Percentiles rank a stretch among this genome's conserved stretches.
Conservation (phyloP, 2,329 filamentous ascomycete genomes). For the Penicillium sp. region DNA sequence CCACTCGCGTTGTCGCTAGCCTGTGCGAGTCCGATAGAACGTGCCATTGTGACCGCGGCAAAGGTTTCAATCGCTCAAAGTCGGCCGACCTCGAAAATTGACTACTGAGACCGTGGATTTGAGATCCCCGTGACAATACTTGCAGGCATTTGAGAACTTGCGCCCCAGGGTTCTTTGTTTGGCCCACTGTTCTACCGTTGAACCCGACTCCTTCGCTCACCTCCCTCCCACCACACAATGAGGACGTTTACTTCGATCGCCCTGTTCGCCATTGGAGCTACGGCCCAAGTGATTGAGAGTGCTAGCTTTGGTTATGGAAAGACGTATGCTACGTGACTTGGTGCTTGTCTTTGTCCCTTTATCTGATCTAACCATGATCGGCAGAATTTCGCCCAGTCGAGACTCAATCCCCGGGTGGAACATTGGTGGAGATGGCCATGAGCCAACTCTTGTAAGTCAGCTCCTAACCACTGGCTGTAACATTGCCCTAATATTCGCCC, state of each 20-base stretch:
- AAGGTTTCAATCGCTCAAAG: conserved; percentile 10
- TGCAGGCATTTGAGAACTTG: conserved; percentile 5
- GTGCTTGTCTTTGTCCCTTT: neutral
- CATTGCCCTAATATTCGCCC: conserved; percentile 16
- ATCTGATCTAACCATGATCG: conserved; percentile 6
- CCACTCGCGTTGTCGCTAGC: conserved; percentile 39
- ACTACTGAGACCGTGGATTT: neutral
- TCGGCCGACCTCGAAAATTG: conserved; percentile 1
- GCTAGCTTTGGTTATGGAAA: conserved; percentile 75
- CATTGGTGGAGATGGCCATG: conserved; percentile 56
- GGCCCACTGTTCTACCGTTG: neutral
- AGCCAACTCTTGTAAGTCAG: conserved; percentile 52
- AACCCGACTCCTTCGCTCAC: conserved; percentile 15
- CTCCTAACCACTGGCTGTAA: neutral
- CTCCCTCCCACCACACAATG: conserved; percentile 33
- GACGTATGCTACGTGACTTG: conserved; percentile 49
- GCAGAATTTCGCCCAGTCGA: conserved; percentile 61
- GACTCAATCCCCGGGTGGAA: conserved; percentile 59
- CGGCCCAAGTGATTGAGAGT: conserved; percentile 69
- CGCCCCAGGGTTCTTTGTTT: conserved; percentile 4
- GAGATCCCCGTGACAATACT: neutral
- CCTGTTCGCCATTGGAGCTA: conserved; percentile 52
- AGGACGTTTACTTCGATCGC: conserved; percentile 43
- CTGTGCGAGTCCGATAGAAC: conserved; percentile 27
- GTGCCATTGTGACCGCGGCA: conserved; percentile 13